Conservation (phyloP, 441 rosid species). For the Croton laevigatus region DNA sequence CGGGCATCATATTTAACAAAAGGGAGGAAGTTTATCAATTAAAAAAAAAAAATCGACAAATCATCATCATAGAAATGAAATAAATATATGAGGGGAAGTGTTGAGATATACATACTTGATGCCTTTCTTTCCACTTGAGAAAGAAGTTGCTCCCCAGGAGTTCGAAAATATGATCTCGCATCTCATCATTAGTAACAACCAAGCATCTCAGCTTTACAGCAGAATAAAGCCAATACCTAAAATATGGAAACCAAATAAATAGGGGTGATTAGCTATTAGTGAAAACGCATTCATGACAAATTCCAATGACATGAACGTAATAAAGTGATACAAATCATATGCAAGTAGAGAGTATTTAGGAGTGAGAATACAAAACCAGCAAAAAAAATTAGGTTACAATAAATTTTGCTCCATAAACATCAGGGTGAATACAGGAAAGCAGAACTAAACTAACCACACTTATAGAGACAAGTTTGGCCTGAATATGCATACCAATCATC, state of each 20-base stretch:
- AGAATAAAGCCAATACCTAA: constrained; percentile 89
- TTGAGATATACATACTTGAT: constrained; percentile 49
- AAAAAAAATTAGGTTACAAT: background rate
- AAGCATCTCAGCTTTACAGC: constrained; percentile 72
- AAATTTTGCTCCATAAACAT: background rate
- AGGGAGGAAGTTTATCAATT: background rate
- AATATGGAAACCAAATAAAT: background rate
- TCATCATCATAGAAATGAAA: background rate
- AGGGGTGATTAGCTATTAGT: background rate
- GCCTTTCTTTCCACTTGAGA: constrained; percentile 82
- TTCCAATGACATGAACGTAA: background rate
- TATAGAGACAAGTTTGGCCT: background rate
- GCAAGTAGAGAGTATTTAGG: background rate
- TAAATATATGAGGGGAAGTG: background rate
- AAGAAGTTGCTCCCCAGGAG: constrained; percentile 64
- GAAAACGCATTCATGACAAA: background rate
- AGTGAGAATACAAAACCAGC: background rate
- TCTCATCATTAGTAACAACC: constrained; percentile 86
- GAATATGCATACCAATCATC: constrained; percentile 68
- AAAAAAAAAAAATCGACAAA: background rate
- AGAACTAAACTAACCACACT: background rate
- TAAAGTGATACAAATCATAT: background rate
- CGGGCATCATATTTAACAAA: background rate
- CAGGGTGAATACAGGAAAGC: background rate
- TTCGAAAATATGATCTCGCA: constrained; percentile 92